Base-by-base conservation (phyloP, 2,329 filamentous ascomycete species). In the Leptographium flavum region DNA sequence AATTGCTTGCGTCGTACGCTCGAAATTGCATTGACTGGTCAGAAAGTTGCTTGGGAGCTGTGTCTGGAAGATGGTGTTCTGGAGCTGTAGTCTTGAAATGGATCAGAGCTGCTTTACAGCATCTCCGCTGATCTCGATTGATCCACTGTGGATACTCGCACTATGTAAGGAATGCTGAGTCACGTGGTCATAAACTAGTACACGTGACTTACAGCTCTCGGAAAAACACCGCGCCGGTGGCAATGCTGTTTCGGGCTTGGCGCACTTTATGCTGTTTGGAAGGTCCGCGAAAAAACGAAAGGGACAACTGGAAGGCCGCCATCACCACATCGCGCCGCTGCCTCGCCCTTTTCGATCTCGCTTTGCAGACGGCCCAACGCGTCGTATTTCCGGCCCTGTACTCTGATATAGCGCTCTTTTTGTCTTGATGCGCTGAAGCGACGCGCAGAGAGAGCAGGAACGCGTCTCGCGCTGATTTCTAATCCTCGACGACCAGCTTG, bases 341-440 rank as follows among this genome's bases (percentile, higher is more conserved):
- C 35, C 8, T 17, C 15, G 14, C 10, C 31, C 11, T 5, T 22
- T 15, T 14, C 28, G 11, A 6, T 21, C 27, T 32, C 33, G 14
- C n/a, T 36, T 36, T 21, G 22, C 17, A 5, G 22, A 23, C 14
- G 3, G 17, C 33, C 3, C 28, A 19, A 31, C 28, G 10, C 23
- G 23, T 39, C 19, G 4, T 19, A 31, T n/a, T 28, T 23, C 17
- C 9, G 21, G 19, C 22, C 17, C 5, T 27, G 32, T 10, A n/a
- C n/a, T 17, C n/a, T 17, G 37, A n/a, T 17, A 11, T 19, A 9
- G 15, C 23, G 36, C 25, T n/a, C 17, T 27, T 40, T 42, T 31
- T 35, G 38, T 27, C 39, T 48, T 42, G 43, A 51, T 53, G 49
- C 51, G 45, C 48, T 50, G 49, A 50, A 31, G 21, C 36, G 45